phyloP scores from a whole-genome alignment of 129 eudicot species.

The Dittrichia graveolens region DNA sequence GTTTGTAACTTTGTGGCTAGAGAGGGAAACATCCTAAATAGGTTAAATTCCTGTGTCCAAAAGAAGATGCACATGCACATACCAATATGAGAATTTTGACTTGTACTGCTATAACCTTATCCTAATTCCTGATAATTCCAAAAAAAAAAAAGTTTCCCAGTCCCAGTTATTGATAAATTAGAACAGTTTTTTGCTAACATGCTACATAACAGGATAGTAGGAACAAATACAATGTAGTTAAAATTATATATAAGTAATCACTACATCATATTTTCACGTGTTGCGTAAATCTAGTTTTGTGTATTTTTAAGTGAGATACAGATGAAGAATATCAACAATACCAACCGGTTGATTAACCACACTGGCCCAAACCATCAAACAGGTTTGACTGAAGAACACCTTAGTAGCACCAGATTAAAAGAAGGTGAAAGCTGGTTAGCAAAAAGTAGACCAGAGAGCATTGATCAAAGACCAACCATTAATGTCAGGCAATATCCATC shows the following conservation, averaged over 20 bases:
- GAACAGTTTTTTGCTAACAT: constrained; percentile 7
- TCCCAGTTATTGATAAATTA: not conserved
- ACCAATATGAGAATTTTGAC: not conserved
- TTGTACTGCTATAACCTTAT: constrained; percentile 2
- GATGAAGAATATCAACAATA: constrained; percentile 28
- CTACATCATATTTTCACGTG: not conserved
- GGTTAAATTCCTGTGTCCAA: constrained; percentile 12
- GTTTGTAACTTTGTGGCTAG: not conserved
- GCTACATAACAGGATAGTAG: constrained; percentile 3
- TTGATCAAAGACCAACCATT: constrained; percentile 22
- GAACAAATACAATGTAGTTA: constrained; percentile 11
- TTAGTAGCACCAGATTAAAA: not conserved
- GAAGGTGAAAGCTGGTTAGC: constrained; percentile 35
- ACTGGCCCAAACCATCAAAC: constrained; percentile 22
- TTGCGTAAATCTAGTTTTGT: constrained; percentile 3
- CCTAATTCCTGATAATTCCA: too few species aligned
- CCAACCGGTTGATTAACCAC: constrained; percentile 34
- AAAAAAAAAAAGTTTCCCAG: too few species aligned
- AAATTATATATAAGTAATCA: not conserved
- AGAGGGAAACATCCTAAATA: constrained; percentile 1
- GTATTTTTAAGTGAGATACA: constrained; percentile 19
- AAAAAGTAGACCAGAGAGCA: constrained; percentile 28
- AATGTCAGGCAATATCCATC: constrained; percentile 37
- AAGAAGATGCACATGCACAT: too few species aligned
- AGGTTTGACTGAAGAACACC: constrained; percentile 30